Percentiles rank a stretch among this genome's conserved stretches.
Evolutionary conservation across 192 early-diverging fungal species (phyloP).

Genomic region (Mortierella claussenii): DNA sequence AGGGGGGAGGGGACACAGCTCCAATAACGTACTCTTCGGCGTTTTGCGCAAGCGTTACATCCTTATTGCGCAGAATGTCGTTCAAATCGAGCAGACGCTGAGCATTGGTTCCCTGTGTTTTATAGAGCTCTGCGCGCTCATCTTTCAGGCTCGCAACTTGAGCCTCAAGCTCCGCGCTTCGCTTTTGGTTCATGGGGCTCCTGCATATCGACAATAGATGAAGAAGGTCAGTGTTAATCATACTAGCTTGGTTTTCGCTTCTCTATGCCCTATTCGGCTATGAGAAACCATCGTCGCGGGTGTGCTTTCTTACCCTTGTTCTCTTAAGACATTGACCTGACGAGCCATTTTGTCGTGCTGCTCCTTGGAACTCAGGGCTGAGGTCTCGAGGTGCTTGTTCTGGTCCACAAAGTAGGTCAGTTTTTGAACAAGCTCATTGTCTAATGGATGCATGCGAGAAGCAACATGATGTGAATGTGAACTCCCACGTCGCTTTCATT

Average conservation of each 20-base stretch:
- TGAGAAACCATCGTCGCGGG: too few species aligned
- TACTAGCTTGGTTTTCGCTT: too few species aligned
- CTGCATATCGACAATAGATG: constrained; percentile 21
- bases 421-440: constrained; percentile 59
- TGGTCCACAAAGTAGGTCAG: constrained; percentile 52
- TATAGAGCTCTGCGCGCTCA: constrained; percentile 90
- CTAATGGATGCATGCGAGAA: constrained; percentile 3
- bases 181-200: constrained; percentile 68
- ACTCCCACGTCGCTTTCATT: too few species aligned
- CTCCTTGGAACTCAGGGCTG: constrained; percentile 38
- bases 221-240: not conserved
- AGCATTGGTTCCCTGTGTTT: constrained; percentile 90
- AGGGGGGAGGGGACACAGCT: too few species aligned
- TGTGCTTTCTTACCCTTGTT: constrained; percentile 64
- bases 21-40: constrained; percentile 73
- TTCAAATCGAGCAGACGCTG: constrained; percentile 88
- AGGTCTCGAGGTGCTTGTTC: constrained; percentile 53
- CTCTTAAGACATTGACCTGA: constrained; percentile 46
- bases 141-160: constrained; percentile 82
- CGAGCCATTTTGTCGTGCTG: constrained; percentile 48
- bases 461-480: not conserved
- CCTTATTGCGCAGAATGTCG: constrained; percentile 73
- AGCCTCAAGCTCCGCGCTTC: constrained; percentile 77
- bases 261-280: too few species aligned
- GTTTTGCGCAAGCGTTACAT: constrained; percentile 65